Conservation (phyloP, 225 moss, liverwort and hornwort species). For the Climacium dendroides region DNA sequence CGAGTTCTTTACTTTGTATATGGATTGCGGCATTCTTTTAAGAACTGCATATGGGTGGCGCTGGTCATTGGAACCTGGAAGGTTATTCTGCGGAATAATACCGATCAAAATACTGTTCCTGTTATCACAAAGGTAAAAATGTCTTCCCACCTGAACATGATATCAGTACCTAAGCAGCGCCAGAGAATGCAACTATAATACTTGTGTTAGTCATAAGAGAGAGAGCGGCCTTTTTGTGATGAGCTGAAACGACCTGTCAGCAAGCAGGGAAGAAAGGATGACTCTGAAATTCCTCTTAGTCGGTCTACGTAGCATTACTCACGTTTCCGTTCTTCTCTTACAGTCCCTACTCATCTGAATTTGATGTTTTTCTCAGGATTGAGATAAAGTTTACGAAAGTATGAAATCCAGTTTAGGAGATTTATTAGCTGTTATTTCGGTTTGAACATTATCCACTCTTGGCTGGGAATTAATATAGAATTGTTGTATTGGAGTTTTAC, state of each 20-base stretch:
- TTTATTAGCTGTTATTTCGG: background rate
- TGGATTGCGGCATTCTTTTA: slow-evolving; percentile 89
- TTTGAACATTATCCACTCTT: background rate
- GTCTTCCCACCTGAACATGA: background rate
- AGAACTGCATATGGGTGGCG: slow-evolving; percentile 95
- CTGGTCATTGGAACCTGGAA: slow-evolving; percentile 96
- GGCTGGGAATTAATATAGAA: background rate
- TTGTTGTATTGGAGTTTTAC: slow-evolving; percentile 1
- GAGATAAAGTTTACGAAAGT: background rate
- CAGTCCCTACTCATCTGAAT: background rate
- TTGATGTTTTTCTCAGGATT: background rate
- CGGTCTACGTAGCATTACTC: background rate
- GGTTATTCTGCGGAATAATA: slow-evolving; percentile 65
- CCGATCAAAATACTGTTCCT: slow-evolving; percentile 52
- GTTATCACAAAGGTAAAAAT: slow-evolving; percentile 64
- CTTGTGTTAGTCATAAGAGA: background rate
- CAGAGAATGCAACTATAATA: background rate
- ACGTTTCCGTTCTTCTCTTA: background rate
- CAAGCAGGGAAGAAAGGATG: background rate
- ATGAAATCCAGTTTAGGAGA: background rate
- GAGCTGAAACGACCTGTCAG: background rate
- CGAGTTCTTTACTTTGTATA: slow-evolving; percentile 98
- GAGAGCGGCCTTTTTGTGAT: background rate
- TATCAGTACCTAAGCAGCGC: background rate
- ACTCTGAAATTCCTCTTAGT: background rate